Base-by-base conservation (phyloP, 75 land plant genomes). In the Chamaecyparis obtusa region DNA sequence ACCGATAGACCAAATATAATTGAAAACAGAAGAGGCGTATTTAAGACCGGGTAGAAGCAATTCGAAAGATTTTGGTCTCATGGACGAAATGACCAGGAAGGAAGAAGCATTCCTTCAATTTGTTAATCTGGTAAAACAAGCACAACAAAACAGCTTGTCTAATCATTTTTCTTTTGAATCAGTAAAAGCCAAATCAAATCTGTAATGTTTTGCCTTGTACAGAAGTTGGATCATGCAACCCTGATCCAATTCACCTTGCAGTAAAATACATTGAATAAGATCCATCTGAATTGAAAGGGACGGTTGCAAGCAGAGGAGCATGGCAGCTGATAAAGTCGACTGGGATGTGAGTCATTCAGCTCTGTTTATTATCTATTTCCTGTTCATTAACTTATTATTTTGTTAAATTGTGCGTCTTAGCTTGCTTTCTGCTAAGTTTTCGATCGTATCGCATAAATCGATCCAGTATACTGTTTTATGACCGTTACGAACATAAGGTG, bases 341-440 rank as follows among this genome's bases (percentile, higher is more conserved):
- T 74, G 76, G 76, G 76, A 74, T 74, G 76, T 74, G 16, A 74
- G 76, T 71, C 10, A 71, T 71, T 27, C 33, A 24, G 75, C 75
- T n/a, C 30, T 9, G 0, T 74, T 74, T 74, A 2, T 33, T 74
- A 32, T 74, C 16, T 33, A 74, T 33, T 74, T 33, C 13, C 32
- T 33, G 2, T 10, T 74, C 76, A 33, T 74, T 33, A 10, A 27
- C 24, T 67, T 67, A 21, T 24, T 67, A 6, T 67, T 24, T 67
- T 67, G 71, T 27, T 67, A 14, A 51, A 51, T 51, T 51, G n/a
- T n/a, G 5, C n/a, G 5, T 33, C 36, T 3, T n/a, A 33, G 5
- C 2, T 32, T 32, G 2, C 16, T 11, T 74, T 74, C 76, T 4
- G 76, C 76, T 32, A 3, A 74, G 13, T 64, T 51, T 74, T 33